Evolutionary conservation across 192 early-diverging fungal genomes (phyloP).

Genomic region (Podila epigama): DNA sequence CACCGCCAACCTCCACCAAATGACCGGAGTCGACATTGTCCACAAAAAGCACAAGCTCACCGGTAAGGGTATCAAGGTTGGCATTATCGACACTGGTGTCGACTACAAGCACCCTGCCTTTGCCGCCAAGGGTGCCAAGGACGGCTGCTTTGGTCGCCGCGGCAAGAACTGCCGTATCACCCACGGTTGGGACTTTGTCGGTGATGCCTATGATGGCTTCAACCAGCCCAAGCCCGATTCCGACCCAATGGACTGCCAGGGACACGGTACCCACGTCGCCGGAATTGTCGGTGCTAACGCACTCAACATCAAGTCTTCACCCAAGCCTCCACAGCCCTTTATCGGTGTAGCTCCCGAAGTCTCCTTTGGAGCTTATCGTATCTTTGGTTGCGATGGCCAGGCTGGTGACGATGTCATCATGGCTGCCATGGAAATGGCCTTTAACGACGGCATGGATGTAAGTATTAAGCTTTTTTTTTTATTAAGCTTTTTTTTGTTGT

Average conservation of each 20-base stretch:
- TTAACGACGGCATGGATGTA: slow-evolving; percentile 56
- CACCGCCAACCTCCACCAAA: slow-evolving; percentile 42
- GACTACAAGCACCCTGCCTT: slow-evolving; percentile 70
- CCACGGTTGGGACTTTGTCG: slow-evolving; percentile 66
- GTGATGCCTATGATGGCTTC: slow-evolving; percentile 48
- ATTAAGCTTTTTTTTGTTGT: not conserved
- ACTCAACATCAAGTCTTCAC: slow-evolving; percentile 6
- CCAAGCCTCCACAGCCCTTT: slow-evolving; percentile 47
- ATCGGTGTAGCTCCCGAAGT: slow-evolving; percentile 79
- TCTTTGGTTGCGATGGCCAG: slow-evolving; percentile 61
- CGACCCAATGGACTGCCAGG: slow-evolving; percentile 57
- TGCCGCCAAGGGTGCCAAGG: slow-evolving; percentile 48
- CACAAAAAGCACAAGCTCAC: slow-evolving; percentile 48
- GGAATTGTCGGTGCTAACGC: slow-evolving; percentile 67
- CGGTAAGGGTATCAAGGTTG: slow-evolving; percentile 58
- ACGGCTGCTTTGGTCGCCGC: slow-evolving; percentile 66
- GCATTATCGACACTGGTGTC: slow-evolving; percentile 66
- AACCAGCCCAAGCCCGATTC: slow-evolving; percentile 31
- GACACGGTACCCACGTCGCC: slow-evolving; percentile 55
- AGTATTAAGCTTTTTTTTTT: slow-evolving; percentile 12
- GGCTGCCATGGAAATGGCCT: slow-evolving; percentile 55
- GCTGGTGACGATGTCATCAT: slow-evolving; percentile 61
- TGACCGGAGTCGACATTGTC: slow-evolving; percentile 51
- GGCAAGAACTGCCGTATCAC: slow-evolving; percentile 62
- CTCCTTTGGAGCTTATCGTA: slow-evolving; percentile 63